Conservation (phyloP, 139 green algal species). For the Trebouxia sp. region DNA sequence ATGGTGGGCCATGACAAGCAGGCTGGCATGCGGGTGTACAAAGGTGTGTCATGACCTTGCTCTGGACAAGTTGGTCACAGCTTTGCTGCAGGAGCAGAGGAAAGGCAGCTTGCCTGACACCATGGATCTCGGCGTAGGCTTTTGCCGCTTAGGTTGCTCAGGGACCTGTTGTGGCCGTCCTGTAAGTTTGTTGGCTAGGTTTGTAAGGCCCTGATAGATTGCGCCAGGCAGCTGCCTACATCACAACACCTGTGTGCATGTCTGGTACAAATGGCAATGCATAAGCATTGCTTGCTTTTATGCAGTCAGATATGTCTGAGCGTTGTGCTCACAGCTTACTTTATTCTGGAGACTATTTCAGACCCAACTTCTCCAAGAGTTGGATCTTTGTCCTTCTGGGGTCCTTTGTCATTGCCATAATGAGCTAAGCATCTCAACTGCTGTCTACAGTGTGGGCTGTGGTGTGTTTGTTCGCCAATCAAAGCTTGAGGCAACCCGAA, state of each 20-base stretch:
- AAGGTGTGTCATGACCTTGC: background rate
- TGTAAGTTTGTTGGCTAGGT: background rate
- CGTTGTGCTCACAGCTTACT: too few relatives aligned
- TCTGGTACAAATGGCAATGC: too few relatives aligned
- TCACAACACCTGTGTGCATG: too few relatives aligned
- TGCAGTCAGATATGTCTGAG: too few relatives aligned
- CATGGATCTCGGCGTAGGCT: background rate
- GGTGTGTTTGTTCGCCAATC: background rate
- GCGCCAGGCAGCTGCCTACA: background rate
- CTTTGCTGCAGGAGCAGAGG: too few relatives aligned
- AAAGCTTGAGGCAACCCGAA: background rate
- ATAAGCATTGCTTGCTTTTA: too few relatives aligned
- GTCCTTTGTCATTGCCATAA: background rate
- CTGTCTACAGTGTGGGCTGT: background rate
- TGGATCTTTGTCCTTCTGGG: background rate
- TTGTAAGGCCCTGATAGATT: background rate
- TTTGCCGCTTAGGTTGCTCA: background rate
- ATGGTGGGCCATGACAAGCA: too few relatives aligned
- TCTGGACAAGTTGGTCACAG: too few relatives aligned
- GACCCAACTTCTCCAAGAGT: background rate
- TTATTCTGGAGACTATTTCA: background rate
- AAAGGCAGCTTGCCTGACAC: background rate
- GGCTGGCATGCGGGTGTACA: too few relatives aligned
- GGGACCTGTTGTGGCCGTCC: background rate
- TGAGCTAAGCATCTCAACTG: background rate